Evolutionary conservation across 2,329 filamentous ascomycete species (phyloP).

Genomic region (Sporothrix sp.): DNA sequence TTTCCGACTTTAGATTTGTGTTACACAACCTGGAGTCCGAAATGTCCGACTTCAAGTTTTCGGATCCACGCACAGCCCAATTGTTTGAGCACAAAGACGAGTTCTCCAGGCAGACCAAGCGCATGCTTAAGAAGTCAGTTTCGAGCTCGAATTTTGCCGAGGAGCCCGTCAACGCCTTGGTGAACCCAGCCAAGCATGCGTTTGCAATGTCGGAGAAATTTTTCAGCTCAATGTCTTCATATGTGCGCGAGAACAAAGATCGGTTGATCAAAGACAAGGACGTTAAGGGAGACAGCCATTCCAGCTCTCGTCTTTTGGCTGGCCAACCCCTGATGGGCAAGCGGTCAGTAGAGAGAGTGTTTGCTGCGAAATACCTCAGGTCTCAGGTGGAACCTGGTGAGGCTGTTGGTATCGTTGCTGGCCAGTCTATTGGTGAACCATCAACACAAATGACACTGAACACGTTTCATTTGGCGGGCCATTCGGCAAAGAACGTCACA

Average conservation of each 20-base stretch:
- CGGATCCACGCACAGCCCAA: constrained; percentile 37
- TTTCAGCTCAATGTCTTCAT: constrained; percentile 60
- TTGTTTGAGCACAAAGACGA: constrained; percentile 46
- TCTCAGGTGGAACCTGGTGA: constrained; percentile 92
- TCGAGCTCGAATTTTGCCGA: constrained; percentile 46
- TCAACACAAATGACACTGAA: constrained; percentile 99
- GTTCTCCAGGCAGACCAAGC: constrained; percentile 71
- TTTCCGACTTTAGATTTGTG: constrained; percentile 83
- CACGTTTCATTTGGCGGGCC: constrained; percentile 98
- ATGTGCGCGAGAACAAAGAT: constrained; percentile 67
- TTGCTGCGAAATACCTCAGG: constrained; percentile 86
- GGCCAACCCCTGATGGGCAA: constrained; percentile 40
- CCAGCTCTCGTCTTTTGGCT: constrained; percentile 3
- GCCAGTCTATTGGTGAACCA: constrained; percentile 92
- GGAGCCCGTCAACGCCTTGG: constrained; percentile 66
- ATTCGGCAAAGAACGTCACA: constrained; percentile 97
- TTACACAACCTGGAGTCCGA: constrained; percentile 77
- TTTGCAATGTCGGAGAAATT: constrained; percentile 89
- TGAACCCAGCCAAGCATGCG: constrained; percentile 65
- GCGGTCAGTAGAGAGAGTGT: constrained; percentile 71
- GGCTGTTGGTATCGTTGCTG: constrained; percentile 91
- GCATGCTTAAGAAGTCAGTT: constrained; percentile 62
- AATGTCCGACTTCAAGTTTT: constrained; percentile 62
- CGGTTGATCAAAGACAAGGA: constrained; percentile 45
- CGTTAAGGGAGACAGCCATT: constrained; percentile 23